Evolutionary conservation across 2,329 filamentous ascomycete genomes (phyloP), one percentile per base, ranked within the genome.

Genomic region (Lecanicillium sp.): DNA sequence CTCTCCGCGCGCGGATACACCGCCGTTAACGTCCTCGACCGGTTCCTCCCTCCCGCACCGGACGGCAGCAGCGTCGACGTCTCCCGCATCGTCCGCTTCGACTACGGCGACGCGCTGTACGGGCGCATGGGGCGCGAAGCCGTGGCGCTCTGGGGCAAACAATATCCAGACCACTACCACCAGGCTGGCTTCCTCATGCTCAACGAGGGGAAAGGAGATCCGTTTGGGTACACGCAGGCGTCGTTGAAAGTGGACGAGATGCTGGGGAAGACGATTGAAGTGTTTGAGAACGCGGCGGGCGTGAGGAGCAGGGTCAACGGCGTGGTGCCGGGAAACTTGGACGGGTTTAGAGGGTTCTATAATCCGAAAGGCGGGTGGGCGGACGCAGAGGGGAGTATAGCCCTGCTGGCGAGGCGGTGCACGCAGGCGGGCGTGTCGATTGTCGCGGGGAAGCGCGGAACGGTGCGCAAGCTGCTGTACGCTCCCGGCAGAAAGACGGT

Each of bases 71-170:
- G 65, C 37, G 65, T 68, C n/a, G 67, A 71, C 49, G 61, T 66
- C 15, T 70, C 67, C 5, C 65, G 68, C 15, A 62, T 70, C 48
- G 62, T 70, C 36, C 64, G 68, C 5, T 55, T 64, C 37, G 84
- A 88, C 64, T 88, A 88, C 56, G 79, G 81, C 11, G 75, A 83
- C 54, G 64, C 73, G 0, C 69, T 77, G 12, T 88, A 88, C 57
- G 73, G 78, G 4, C 66, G 67, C 36, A 75, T 88, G 44, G 83
- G 78, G 4, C 52, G 52, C 12, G 60, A 65, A 42, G 59, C 63
- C 3, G 50, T 57, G 10, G 41, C 52, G 1, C 58, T 54, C 2
- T 66, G 63, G 63, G 42, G 21, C 8, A 48, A 51, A 0, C 54
- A 59, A 12, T 65, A 62, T 33, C 50, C 53, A 6, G 56, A 54